Evolutionary conservation across 1,284 basidiomycete species (phyloP), one percentile per base, ranked within the genome.

Genomic region (Ganoderma sp.): DNA sequence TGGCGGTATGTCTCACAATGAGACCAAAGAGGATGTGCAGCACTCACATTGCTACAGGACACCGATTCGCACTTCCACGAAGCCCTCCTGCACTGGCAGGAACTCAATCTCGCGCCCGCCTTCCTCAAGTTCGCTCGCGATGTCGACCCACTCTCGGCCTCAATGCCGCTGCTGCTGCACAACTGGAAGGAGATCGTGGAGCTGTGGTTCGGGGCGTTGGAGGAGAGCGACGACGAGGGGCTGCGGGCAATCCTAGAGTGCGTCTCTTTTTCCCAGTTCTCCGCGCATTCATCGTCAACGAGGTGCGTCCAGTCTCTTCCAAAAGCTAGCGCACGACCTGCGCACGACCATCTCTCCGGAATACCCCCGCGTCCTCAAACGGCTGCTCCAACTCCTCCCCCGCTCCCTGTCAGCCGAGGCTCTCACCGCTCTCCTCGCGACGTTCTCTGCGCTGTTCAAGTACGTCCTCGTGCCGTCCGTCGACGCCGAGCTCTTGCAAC

Each of bases 121-220:
- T 97, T 96, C 79, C 82, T 94, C 67, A 80, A 84, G 25, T 93
- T 96, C 71, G 87, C 90, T 2, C 83, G 86, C 67, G 82, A 85
- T 63, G 85, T 86, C 0, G 83, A 87, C 48, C 81, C 85, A 0
- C 81, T 96, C 34, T 90, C 92, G 1, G 85, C 87, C 2, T 95
- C 92, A 0, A 88, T 97, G 82, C 90, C 95, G 0, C 82, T 96
- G 59, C 87, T 95, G 2, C 81, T 97, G 12, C 91, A 93, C 74
- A 92, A 96, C 76, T 92, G 92, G 85, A 82, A 83, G 65, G 84
- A 90, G 17, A 84, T 96, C 5, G 80, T 89, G 14, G 80, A 84
- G 0, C 70, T 88, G 3, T 94, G 93, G 93, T 73, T 85, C 17
- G 80, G 76, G 10, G 85, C 87, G 0, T 74, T 91, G 45, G 82